phyloP scores from a whole-genome alignment of 495 filamentous ascomycete species.

The Jackrogersella multiformis region DNA sequence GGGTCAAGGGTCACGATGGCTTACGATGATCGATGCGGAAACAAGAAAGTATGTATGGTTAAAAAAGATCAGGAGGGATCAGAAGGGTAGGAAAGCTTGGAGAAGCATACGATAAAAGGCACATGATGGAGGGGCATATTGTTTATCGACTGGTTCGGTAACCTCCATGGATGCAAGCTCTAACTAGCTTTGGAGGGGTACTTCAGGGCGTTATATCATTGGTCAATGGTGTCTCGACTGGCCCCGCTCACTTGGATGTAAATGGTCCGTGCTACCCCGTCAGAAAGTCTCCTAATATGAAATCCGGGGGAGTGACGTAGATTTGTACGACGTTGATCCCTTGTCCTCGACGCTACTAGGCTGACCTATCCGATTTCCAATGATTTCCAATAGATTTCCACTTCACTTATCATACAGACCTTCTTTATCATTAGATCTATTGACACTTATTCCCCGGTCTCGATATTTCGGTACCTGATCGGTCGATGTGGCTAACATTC shows the following conservation, averaged over 20 bases:
- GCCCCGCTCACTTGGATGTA: background rate
- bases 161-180: too few relatives aligned
- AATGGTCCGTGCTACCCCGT: conserved; percentile 12
- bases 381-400: background rate
- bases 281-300: conserved; percentile 14
- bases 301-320: conserved; percentile 26
- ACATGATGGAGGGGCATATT: conserved; percentile 23
- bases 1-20: too few relatives aligned
- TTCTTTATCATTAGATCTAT: too few relatives aligned
- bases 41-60: background rate
- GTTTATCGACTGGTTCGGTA: conserved; percentile 16
- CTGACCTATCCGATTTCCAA: background rate
- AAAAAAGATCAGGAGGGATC: background rate
- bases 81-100: conserved; percentile 5
- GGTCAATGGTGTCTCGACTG: conserved; percentile 9
- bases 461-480: too few relatives aligned
- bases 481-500: too few relatives aligned
- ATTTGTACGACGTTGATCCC: background rate
- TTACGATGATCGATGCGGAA: conserved; percentile 5
- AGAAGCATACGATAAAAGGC: conserved; percentile 7
- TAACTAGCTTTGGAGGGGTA: conserved; percentile 31
- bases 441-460: too few relatives aligned
- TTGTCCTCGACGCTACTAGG: background rate
- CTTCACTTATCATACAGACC: background rate
- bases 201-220: conserved; percentile 13